Evolutionary conservation across 495 filamentous ascomycete genomes (phyloP), one percentile per base, ranked within the genome.

Genomic region (Jackrogersella multiformis): DNA sequence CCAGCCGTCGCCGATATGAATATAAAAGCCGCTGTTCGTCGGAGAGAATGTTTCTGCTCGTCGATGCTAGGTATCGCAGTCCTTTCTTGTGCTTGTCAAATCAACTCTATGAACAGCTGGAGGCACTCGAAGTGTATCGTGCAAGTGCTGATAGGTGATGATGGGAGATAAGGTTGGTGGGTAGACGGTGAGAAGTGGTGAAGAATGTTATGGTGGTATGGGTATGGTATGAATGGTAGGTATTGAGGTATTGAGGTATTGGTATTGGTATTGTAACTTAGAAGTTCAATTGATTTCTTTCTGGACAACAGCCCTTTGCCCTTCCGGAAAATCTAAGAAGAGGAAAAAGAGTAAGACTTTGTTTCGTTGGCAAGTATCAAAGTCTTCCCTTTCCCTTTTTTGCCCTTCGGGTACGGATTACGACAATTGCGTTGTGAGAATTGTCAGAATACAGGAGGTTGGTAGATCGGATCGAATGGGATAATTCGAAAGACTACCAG

Each of bases 251-350:
- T n/a, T n/a, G n/a, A n/a, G n/a, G n/a, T n/a, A n/a, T n/a, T n/a
- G n/a, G n/a, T n/a, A 20, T 38, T 30, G 61, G 64, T 58, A 56
- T 70, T 70, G 66, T 39, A 73, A 73, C 67, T 70, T 68, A 75
- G 67, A 73, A 75, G 65, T 73, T 73, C 73, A 73, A 55, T 36
- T 20, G 41, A 15, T 66, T 70, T 46, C 61, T 23, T 56, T 45
- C 56, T 9, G 53, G 67, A 62, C 61, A 69, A 61, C 60, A 64
- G 60, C 61, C 56, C 66, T 69, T 69, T 70, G 67, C 67, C 67
- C 45, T 52, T 65, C 13, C 32, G 42, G 56, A 65, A 61, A 65
- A 24, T 56, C 56, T 39, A 56, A 51, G 53, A 69, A 53, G 61
- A 58, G 69, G 64, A 66, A 44, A 61, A 65, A 45, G 46, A 60